Percentiles rank a stretch among this genome's conserved stretches.
These are phyloP conservation scores for Fusarium austroafricanum DNA, from an alignment of 2,329 filamentous ascomycete species.

Conservation along the genomic window DNA sequence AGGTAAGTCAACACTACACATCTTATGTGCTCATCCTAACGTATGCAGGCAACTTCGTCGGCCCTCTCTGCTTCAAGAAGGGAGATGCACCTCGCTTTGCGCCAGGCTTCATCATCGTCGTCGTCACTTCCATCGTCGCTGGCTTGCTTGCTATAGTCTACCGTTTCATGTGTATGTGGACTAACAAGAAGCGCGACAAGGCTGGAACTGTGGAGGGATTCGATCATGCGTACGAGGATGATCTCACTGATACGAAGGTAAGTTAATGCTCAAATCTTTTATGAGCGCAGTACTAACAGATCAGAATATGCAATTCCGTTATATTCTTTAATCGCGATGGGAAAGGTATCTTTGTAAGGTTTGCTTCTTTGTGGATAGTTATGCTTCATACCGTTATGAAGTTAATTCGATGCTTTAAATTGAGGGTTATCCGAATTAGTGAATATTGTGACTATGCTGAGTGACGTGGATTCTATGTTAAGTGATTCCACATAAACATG, in stretches of 20 bases:
- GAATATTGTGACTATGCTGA: too few relatives aligned
- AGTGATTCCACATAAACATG: too few relatives aligned
- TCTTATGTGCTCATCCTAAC: too few relatives aligned
- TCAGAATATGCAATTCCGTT: conserved; percentile 35
- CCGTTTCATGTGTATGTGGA: conserved; percentile 56
- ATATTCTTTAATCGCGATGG: conserved; percentile 8
- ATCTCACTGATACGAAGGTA: conserved; percentile 58
- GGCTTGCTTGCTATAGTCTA: conserved; percentile 56
- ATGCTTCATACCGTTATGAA: too few relatives aligned
- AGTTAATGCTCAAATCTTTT: too few relatives aligned
- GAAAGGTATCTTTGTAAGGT: background rate
- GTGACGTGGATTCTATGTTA: too few relatives aligned
- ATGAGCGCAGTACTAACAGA: too few relatives aligned
- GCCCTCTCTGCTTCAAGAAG: conserved; percentile 56
- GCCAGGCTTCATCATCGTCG: conserved; percentile 54
- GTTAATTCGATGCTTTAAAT: too few relatives aligned
- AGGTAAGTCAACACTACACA: conserved; percentile 28
- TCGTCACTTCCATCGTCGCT: conserved; percentile 48
- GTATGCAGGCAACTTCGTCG: conserved; percentile 53
- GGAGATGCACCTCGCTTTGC: conserved; percentile 55
- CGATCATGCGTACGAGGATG: conserved; percentile 65
- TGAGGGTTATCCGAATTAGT: too few relatives aligned
- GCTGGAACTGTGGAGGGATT: conserved; percentile 59
- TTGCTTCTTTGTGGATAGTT: too few relatives aligned
- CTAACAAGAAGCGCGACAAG: conserved; percentile 57